Base-by-base conservation (phyloP, 2,329 filamentous ascomycete species). In the Fusarium sp. region DNA sequence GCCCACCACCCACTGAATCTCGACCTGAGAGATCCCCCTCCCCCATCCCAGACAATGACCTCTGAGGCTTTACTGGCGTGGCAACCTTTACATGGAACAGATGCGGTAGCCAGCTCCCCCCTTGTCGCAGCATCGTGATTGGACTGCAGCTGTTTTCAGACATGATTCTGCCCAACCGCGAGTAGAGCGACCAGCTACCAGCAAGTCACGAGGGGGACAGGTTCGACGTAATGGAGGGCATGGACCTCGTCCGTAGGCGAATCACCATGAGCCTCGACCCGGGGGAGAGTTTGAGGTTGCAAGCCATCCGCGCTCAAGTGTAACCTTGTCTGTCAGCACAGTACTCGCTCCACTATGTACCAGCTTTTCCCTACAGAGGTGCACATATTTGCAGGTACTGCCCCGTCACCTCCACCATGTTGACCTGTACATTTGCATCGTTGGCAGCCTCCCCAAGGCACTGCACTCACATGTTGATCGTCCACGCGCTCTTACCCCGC, bases 401-500 rank as follows among this genome's bases (percentile, higher is more conserved):
- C 9, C 38, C 31, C 39, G 25, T 33, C 31, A 29, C 23, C 42
- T 37, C 53, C 19, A 15, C 38, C 32, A 19, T 4, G 4, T 15
- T 27, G 9, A 17, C 53, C 43, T n/a, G 38, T 55, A 39, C 48
- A 46, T 35, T 36, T 46, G 33, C 48, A 38, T 53, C 19, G 19
- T 42, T 51, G 49, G 23, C 45, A 46, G 45, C 38, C 49, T 54
- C 53, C 47, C 54, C 51, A 25, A 25, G 23, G 23, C 8, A 49
- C 23, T 44, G 17, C 39, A 19, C 19, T 19, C 19, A 15, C 42
- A 56, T 23, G 35, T 35, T 53, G 49, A 51, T 53, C 55, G 54
- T 61, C 64, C 63, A 69, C 55, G 63, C 63, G 58, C 63, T 49
- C 32, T 65, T 69, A 69, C 66, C 66, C 66, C 66, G 66, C 66